Evolutionary conservation across 2,329 filamentous ascomycete genomes (phyloP).

Genomic region (Fulvia fulva): DNA sequence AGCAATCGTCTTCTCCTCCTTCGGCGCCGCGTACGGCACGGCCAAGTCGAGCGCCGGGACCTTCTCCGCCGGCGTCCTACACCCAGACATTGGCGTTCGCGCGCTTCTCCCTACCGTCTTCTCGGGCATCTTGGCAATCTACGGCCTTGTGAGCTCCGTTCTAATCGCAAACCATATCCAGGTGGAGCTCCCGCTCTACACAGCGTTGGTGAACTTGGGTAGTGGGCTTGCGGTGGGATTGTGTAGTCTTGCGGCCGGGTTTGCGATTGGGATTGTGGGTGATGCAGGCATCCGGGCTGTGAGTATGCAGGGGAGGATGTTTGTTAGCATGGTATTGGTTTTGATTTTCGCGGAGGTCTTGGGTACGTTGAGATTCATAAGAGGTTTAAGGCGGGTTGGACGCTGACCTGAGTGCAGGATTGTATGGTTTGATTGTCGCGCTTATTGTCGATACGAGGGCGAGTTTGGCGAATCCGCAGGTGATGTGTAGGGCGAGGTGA

Average conservation of each 20-base stretch:
- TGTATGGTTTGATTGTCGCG: constrained; percentile 16
- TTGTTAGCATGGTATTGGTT: constrained; percentile 17
- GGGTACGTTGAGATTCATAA: constrained; percentile 6
- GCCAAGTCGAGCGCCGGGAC: constrained; percentile 18
- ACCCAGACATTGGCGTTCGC: constrained; percentile 15
- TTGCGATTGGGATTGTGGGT: constrained; percentile 17
- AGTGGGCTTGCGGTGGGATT: constrained; percentile 13
- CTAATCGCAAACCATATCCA: constrained; percentile 17
- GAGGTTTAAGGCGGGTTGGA: neutral
- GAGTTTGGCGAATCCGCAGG: neutral
- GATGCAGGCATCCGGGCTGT: constrained; percentile 14
- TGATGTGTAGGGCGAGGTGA: too few species aligned
- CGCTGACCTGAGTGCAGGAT: constrained; percentile 1
- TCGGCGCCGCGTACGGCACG: constrained; percentile 19
- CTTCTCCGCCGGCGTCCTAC: constrained; percentile 11
- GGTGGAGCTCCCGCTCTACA: constrained; percentile 10
- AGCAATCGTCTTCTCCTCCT: constrained; percentile 18
- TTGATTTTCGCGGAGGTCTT: constrained; percentile 18
- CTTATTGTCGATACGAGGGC: constrained; percentile 13
- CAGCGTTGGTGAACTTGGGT: constrained; percentile 14
- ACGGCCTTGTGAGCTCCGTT: constrained; percentile 13
- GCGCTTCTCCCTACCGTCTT: constrained; percentile 14
- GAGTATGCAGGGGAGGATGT: constrained; percentile 12
- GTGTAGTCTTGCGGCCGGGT: constrained; percentile 14
- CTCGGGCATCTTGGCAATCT: constrained; percentile 17